Evolutionary conservation across 2,329 filamentous ascomycete genomes (phyloP).

Genomic region (Aureobasidium sp.): DNA sequence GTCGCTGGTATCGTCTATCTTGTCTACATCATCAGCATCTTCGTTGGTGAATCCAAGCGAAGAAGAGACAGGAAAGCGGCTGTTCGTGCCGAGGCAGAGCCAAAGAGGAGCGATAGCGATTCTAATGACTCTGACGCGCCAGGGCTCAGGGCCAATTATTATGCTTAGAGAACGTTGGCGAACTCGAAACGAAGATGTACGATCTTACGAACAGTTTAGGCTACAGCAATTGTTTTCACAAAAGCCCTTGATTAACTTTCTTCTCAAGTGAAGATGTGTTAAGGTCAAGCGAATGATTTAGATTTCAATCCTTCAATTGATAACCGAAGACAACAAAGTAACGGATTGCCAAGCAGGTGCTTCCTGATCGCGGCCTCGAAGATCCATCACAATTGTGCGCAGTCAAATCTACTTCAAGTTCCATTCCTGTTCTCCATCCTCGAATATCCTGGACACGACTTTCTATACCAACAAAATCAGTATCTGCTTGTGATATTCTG

Average conservation of each 20-base stretch:
- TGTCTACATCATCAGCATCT: conserved; percentile 28
- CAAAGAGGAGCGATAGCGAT: conserved; percentile 4
- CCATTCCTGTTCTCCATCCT: conserved; percentile 25
- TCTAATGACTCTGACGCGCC: neutral
- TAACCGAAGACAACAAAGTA: neutral
- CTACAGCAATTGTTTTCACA: too few relatives aligned
- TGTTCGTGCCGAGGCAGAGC: neutral
- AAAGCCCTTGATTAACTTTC: too few relatives aligned
- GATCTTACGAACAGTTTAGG: too few relatives aligned
- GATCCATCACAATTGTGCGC: neutral
- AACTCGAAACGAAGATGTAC: too few relatives aligned
- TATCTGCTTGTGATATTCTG: neutral
- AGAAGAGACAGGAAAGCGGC: conserved; percentile 2
- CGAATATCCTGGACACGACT: conserved; percentile 22
- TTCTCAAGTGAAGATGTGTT: too few relatives aligned
- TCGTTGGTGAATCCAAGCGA: conserved; percentile 23
- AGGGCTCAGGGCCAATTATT: neutral
- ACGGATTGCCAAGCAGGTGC: neutral
- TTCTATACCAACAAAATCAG: conserved; percentile 12
- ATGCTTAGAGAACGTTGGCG: neutral
- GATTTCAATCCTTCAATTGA: neutral
- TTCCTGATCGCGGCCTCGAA: neutral
- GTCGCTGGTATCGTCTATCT: conserved; percentile 41
- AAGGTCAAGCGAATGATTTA: too few relatives aligned
- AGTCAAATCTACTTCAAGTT: neutral